Conservation (phyloP, 192 early-diverging fungal genomes). For the Coemansia sp. region DNA sequence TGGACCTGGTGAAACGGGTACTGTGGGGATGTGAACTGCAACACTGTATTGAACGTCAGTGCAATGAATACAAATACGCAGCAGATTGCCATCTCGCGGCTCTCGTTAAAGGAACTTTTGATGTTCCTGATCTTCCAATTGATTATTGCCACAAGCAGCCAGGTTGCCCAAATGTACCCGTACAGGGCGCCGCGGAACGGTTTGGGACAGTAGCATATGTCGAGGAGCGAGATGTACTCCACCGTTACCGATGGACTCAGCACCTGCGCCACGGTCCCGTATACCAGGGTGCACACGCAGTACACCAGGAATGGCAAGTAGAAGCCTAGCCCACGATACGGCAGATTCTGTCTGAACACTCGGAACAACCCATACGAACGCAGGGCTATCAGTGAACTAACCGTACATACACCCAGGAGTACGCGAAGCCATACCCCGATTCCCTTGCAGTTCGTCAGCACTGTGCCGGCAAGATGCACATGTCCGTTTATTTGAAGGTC, state of each 20-base stretch:
- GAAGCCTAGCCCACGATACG: slow-evolving; percentile 31
- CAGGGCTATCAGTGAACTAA: slow-evolving; percentile 40
- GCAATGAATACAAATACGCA: slow-evolving; percentile 40
- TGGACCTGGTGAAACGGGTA: slow-evolving; percentile 36
- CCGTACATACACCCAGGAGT: slow-evolving; percentile 47
- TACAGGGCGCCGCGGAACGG: slow-evolving; percentile 33
- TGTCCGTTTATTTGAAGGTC: slow-evolving; percentile 53
- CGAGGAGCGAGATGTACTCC: slow-evolving; percentile 21
- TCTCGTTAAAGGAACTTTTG: slow-evolving; percentile 55
- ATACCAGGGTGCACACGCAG: slow-evolving; percentile 23
- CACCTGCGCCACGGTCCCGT: slow-evolving; percentile 38
- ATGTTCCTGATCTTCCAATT: slow-evolving; percentile 51
- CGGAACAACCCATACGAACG: slow-evolving; percentile 45
- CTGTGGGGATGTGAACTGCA: slow-evolving; percentile 28
- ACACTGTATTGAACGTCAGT: slow-evolving; percentile 28
- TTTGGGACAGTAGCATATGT: slow-evolving; percentile 39
- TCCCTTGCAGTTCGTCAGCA: slow-evolving; percentile 30
- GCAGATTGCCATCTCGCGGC: slow-evolving; percentile 37
- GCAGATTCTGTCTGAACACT: slow-evolving; percentile 27
- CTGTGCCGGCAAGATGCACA: slow-evolving; percentile 23
- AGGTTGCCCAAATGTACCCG: slow-evolving; percentile 40
- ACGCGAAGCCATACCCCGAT: slow-evolving; percentile 51
- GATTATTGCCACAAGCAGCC: slow-evolving; percentile 32
- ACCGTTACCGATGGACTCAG: slow-evolving; percentile 26
- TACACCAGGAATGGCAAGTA: slow-evolving; percentile 38